These are phyloP conservation scores for Echium plantagineum DNA, from an alignment of 257 asterid species.

Conservation along the genomic window DNA sequence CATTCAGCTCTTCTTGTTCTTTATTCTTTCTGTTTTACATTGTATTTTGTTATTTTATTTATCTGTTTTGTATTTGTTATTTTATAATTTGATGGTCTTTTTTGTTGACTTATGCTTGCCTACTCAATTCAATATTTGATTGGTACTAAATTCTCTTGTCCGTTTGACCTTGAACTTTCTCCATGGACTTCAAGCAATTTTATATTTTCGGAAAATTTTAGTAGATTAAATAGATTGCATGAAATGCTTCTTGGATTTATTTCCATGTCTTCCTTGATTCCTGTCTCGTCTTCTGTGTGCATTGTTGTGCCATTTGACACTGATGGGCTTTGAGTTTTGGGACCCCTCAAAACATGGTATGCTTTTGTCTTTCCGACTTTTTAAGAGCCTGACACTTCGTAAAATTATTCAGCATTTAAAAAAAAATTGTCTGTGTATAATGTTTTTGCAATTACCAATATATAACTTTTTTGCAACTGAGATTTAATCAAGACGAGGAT, in stretches of 20 bases:
- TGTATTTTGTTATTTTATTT: neutral
- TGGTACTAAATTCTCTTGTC: neutral
- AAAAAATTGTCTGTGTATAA: too few relatives aligned
- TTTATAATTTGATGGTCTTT: too few relatives aligned
- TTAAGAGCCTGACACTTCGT: neutral
- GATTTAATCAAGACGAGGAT: too few relatives aligned
- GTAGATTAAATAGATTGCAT: neutral
- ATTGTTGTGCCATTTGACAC: too few relatives aligned
- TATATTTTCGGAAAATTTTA: too few relatives aligned
- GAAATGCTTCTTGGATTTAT: neutral
- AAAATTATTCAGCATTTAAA: too few relatives aligned
- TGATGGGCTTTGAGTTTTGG: neutral
- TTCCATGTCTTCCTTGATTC: neutral
- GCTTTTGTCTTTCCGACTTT: neutral
- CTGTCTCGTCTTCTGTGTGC: too few relatives aligned
- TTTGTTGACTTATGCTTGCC: neutral
- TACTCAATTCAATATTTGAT: too few relatives aligned
- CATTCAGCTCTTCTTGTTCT: neutral
- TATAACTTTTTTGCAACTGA: too few relatives aligned
- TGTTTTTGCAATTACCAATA: too few relatives aligned
- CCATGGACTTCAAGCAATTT: neutral
- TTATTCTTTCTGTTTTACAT: neutral
- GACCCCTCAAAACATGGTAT: neutral
- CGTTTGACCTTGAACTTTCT: neutral
- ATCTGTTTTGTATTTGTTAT: too few relatives aligned